These are phyloP conservation scores for Ceratocystis albifundus DNA, from an alignment of 2,329 filamentous ascomycete species.

Conservation along the genomic window DNA sequence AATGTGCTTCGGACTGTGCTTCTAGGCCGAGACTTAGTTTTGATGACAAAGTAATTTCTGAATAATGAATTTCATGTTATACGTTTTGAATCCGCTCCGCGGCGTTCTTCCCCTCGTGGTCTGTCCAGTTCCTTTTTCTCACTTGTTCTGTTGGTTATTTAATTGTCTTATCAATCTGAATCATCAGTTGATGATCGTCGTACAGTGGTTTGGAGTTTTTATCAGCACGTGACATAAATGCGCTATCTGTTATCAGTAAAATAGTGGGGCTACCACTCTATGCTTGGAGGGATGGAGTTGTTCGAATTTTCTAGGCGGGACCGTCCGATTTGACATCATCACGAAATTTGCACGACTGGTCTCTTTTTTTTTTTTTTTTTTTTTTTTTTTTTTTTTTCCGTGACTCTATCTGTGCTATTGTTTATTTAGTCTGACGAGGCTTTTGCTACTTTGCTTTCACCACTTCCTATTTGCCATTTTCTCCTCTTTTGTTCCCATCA, in stretches of 20 bases:
- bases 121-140: background rate
- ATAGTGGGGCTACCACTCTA: constrained; percentile 2
- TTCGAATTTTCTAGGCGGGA: constrained; percentile 13
- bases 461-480: background rate
- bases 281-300: too few relatives aligned
- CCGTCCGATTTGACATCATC: constrained; percentile 11
- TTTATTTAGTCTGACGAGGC: background rate
- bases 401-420: background rate
- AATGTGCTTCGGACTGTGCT: background rate
- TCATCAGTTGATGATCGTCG: background rate
- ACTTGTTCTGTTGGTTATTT: background rate
- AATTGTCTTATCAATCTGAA: background rate
- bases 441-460: constrained; percentile 8
- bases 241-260: background rate
- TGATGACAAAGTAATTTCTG: background rate
- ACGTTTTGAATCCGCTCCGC: background rate
- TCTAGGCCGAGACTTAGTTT: background rate
- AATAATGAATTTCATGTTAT: background rate
- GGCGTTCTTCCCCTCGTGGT: background rate
- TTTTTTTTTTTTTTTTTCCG: too few relatives aligned
- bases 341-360: background rate
- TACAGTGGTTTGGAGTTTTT: background rate
- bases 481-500: background rate
- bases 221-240: background rate
- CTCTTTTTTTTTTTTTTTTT: too few relatives aligned